These are phyloP conservation scores for Aureobasidium sp. DNA, from an alignment of 2,329 filamentous ascomycete genomes.

Conservation along the genomic window DNA sequence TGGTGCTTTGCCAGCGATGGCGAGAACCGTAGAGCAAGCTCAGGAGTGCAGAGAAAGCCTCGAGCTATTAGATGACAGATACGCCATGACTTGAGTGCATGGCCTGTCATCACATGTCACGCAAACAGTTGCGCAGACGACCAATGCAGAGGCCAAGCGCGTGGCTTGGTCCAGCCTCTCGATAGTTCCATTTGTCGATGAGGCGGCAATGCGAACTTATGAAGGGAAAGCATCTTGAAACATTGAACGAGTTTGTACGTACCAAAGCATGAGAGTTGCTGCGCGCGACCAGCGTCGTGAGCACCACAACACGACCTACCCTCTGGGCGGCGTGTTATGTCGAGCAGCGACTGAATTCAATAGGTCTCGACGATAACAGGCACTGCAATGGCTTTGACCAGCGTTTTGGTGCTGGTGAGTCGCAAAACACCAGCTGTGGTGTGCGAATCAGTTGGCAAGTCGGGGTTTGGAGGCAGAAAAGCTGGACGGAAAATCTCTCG, in stretches of 20 bases:
- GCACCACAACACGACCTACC: constrained; percentile 2
- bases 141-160: background rate
- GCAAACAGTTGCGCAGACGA: background rate
- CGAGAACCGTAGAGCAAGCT: background rate
- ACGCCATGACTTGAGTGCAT: background rate
- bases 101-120: background rate
- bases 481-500: constrained; percentile 3
- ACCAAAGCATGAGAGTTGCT: background rate
- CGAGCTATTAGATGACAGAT: background rate
- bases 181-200: background rate
- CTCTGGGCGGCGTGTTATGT: background rate
- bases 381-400: background rate
- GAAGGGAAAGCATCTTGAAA: background rate
- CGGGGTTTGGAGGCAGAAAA: background rate
- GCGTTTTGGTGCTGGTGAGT: background rate
- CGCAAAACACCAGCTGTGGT: background rate
- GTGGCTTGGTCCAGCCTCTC: constrained; percentile 8
- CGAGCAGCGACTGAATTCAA: background rate
- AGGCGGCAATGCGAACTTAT: background rate
- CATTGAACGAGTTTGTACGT: background rate
- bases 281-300: background rate
- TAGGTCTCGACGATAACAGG: background rate
- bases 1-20: background rate
- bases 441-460: background rate
- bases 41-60: background rate